phyloP scores from a whole-genome alignment of 306 rosid species.

The Senna tora region DNA sequence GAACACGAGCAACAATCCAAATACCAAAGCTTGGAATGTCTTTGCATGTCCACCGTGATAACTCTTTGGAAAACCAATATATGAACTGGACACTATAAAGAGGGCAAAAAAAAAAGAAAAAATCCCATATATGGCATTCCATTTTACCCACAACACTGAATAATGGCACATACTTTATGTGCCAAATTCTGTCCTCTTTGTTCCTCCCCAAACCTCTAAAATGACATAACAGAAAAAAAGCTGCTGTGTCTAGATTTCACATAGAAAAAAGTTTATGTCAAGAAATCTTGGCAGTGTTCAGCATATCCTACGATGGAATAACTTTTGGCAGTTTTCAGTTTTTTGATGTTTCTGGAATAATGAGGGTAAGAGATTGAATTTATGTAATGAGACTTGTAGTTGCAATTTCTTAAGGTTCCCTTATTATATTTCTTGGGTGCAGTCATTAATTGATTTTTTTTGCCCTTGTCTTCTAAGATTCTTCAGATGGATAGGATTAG shows the following conservation, averaged over 20 bases:
- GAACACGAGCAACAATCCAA: background rate
- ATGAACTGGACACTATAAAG: background rate
- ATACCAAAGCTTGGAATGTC: background rate
- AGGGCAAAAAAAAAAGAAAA: too few relatives aligned
- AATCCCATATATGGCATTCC: background rate
- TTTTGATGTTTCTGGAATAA: background rate
- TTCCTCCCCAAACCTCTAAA: too few relatives aligned
- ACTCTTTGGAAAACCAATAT: background rate
- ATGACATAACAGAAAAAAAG: background rate
- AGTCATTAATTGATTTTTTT: background rate
- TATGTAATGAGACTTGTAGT: background rate
- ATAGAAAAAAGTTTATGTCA: background rate
- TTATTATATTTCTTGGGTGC: background rate
- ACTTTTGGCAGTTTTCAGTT: background rate
- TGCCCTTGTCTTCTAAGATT: conserved; percentile 12
- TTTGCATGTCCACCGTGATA: background rate
- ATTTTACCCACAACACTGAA: background rate
- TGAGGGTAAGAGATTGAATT: background rate
- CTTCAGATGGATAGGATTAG: too few relatives aligned
- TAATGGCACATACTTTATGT: background rate
- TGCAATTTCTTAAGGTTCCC: background rate
- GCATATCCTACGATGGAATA: too few relatives aligned
- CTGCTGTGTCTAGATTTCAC: background rate
- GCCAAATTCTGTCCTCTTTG: background rate
- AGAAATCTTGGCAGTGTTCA: background rate